Evolutionary conservation across 2,329 filamentous ascomycete genomes (phyloP).

Genomic region (Cytospora mali): DNA sequence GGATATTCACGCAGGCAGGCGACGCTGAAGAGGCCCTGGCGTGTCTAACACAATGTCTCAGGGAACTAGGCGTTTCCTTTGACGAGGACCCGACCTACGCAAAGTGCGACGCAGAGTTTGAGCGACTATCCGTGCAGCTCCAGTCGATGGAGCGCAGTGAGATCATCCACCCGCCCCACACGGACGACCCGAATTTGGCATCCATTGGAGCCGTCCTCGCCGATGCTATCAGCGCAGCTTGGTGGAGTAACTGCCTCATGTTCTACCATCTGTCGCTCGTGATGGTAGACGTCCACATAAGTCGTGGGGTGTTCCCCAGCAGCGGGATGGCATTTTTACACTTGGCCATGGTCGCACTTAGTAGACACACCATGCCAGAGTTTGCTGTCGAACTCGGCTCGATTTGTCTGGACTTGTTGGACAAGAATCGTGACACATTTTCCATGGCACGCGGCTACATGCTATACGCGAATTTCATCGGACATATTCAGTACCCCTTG

Average conservation of each 20-base stretch:
- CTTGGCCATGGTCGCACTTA: constrained; percentile 66
- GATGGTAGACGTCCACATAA: constrained; percentile 68
- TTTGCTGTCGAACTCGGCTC: constrained; percentile 67
- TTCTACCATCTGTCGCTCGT: constrained; percentile 72
- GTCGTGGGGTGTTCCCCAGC: constrained; percentile 67
- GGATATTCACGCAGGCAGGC: constrained; percentile 75
- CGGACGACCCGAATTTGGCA: constrained; percentile 56
- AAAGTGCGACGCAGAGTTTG: constrained; percentile 76
- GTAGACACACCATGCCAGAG: constrained; percentile 70
- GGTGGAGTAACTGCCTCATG: constrained; percentile 72
- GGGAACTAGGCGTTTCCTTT: constrained; percentile 68
- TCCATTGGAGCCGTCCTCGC: constrained; percentile 71
- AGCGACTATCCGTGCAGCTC: constrained; percentile 61
- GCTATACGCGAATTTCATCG: constrained; percentile 69
- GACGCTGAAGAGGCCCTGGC: constrained; percentile 70
- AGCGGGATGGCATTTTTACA: constrained; percentile 70
- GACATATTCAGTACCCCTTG: constrained; percentile 69
- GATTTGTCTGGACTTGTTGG: constrained; percentile 65
- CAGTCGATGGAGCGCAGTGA: constrained; percentile 56
- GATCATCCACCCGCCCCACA: constrained; percentile 47
- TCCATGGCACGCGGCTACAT: constrained; percentile 70
- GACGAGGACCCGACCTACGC: constrained; percentile 70
- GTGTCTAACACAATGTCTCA: constrained; percentile 71
- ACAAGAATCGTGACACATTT: constrained; percentile 64
- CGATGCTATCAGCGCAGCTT: constrained; percentile 70